Conservation (phyloP, 148 eudicot genomes). For the Diospyros kaki region DNA sequence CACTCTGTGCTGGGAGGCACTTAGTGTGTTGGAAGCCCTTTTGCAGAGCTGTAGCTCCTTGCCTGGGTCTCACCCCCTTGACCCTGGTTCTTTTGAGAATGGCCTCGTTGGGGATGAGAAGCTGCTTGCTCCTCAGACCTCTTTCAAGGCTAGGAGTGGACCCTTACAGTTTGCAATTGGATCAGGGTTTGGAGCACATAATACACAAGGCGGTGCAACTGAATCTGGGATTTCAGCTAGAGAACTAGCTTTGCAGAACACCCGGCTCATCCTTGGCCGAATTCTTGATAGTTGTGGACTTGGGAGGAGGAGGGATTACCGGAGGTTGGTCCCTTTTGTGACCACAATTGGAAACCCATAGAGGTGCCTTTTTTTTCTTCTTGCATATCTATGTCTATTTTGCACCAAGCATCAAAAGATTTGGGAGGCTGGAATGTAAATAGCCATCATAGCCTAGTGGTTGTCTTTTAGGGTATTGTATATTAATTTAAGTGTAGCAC, state of each 20-base stretch:
- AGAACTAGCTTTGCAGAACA: slow-evolving; percentile 86
- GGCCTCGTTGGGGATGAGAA: slow-evolving; percentile 78
- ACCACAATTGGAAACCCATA: slow-evolving; percentile 55
- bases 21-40: slow-evolving; percentile 93
- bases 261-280: slow-evolving; percentile 73
- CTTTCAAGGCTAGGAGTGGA: slow-evolving; percentile 94
- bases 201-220: slow-evolving; percentile 31
- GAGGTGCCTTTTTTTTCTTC: background rate
- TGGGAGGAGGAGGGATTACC: slow-evolving; percentile 83
- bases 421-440: background rate
- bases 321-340: slow-evolving; percentile 90
- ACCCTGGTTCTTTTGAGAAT: slow-evolving; percentile 53
- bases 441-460: slow-evolving; percentile 2
- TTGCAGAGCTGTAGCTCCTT: slow-evolving; percentile 89
- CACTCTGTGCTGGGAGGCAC: slow-evolving; percentile 95
- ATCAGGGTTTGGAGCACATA: slow-evolving; percentile 49
- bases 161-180: slow-evolving; percentile 62
- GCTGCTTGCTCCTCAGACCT: slow-evolving; percentile 72
- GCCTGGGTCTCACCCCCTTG: slow-evolving; percentile 63
- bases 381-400: too few relatives aligned
- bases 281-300: slow-evolving; percentile 87
- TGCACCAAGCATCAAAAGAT: background rate
- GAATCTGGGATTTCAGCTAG: slow-evolving; percentile 70
- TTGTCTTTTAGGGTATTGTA: background rate
- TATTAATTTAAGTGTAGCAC: background rate